Conservation (phyloP, 2,329 filamentous ascomycete species). For the Fusarium sp. region DNA sequence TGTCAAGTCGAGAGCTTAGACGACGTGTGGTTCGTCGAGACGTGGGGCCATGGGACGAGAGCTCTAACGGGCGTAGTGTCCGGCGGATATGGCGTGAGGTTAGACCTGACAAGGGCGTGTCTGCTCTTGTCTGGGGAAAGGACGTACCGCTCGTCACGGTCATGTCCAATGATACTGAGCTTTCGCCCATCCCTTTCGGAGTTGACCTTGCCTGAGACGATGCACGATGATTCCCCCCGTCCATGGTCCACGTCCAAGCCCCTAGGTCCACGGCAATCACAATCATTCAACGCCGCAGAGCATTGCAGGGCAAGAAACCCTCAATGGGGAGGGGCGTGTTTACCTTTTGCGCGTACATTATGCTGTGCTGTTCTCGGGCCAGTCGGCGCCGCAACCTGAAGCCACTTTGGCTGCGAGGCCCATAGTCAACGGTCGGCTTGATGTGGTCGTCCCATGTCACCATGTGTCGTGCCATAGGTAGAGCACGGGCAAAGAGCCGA, state of each 20-base stretch:
- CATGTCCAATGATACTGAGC: conserved; percentile 35
- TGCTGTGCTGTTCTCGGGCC: conserved; percentile 28
- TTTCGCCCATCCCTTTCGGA: conserved; percentile 32
- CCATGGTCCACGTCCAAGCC: conserved; percentile 28
- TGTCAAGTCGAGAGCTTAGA: conserved; percentile 33
- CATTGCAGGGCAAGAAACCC: conserved; percentile 33
- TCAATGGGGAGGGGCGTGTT: conserved; percentile 30
- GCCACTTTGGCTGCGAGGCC: conserved; percentile 34
- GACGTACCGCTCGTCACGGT: conserved; percentile 23
- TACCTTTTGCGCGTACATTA: conserved; percentile 5
- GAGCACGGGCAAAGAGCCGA: conserved; percentile 38
- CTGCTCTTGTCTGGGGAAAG: conserved; percentile 47
- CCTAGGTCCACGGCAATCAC: conserved; percentile 45
- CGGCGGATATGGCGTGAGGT: conserved; percentile 52
- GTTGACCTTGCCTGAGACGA: conserved; percentile 41
- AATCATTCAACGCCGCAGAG: conserved; percentile 15
- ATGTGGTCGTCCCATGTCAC: conserved; percentile 41
- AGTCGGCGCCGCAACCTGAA: conserved; percentile 43
- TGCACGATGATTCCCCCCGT: conserved; percentile 35
- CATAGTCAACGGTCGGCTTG: conserved; percentile 39
- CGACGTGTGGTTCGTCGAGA: conserved; percentile 44
- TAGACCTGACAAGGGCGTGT: conserved; percentile 40
- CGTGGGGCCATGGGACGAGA: conserved; percentile 49
- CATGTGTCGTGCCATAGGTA: conserved; percentile 49
- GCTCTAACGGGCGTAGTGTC: conserved; percentile 49